A percentile compares a stretch with the other conserved stretches of the same genome.
These are phyloP conservation scores for Waitea zeae DNA, from an alignment of 1,284 basidiomycete species.

Conservation along the genomic window DNA sequence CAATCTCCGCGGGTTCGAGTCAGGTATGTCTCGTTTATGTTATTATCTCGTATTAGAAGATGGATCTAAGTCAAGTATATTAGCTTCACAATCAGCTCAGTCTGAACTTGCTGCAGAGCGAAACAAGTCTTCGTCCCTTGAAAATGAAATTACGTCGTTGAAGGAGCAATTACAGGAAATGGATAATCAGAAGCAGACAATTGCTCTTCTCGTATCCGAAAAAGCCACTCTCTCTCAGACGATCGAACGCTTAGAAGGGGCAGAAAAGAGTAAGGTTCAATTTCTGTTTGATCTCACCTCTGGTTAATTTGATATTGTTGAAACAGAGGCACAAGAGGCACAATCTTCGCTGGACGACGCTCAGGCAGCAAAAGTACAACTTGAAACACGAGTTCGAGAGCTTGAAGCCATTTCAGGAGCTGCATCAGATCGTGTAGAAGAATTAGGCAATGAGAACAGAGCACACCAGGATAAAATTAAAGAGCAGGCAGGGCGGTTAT, in stretches of 20 bases:
- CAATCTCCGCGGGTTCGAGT: too few relatives aligned
- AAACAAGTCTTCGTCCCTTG: not conserved
- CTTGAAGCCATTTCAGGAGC: too few relatives aligned
- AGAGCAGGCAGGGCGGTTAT: too few relatives aligned
- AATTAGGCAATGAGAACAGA: too few relatives aligned
- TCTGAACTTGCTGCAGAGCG: constrained; percentile 5
- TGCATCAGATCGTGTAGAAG: too few relatives aligned
- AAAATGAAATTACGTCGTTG: constrained; percentile 10
- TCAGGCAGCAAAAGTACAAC: constrained; percentile 16
- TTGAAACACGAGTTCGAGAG: too few relatives aligned
- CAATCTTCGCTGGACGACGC: constrained; percentile 26
- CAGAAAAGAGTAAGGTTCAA: constrained; percentile 16
- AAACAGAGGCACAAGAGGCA: constrained; percentile 28
- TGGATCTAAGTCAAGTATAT: too few relatives aligned
- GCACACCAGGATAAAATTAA: too few relatives aligned
- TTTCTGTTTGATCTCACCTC: not conserved
- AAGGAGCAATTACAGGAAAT: constrained; percentile 17
- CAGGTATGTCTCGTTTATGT: too few relatives aligned
- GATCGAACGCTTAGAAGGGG: constrained; percentile 15
- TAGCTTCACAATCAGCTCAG: too few relatives aligned
- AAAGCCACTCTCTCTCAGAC: constrained; percentile 16
- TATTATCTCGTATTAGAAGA: too few relatives aligned
- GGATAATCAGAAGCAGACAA: constrained; percentile 35
- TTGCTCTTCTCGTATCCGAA: constrained; percentile 20
- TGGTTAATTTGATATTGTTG: constrained; percentile 1